Base-by-base conservation (phyloP, 2,329 filamentous ascomycete genomes). In the Clarireedia paspali region DNA sequence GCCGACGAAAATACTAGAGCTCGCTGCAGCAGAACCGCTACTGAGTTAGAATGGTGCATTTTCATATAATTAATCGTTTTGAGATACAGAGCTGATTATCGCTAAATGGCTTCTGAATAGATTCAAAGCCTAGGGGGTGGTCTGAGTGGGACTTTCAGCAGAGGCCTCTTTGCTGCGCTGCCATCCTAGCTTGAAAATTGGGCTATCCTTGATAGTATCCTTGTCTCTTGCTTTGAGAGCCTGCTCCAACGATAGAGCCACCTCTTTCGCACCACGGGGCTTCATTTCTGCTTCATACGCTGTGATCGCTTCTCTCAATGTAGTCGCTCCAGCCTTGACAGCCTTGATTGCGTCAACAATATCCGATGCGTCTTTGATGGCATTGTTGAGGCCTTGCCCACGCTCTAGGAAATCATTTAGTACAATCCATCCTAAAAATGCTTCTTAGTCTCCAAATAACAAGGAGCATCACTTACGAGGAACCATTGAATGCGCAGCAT, bases 201-300 rank as follows among this genome's bases (percentile, higher is more conserved):
- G 47, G n/a, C 47, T 49, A 3, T 49, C 47, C 20, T 36, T 49
- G 7, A 49, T n/a, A 9, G 24, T 49, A n/a, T 12, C 20, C 14
- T 15, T 36, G 26, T 49, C 15, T n/a, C 34, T 34, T 15, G 34
- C 47, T 9, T 34, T 38, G 14, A 36, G 26, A 46, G 73, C 74
- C 61, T 77, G 77, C 59, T 70, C 67, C 47, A 72, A 67, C 14
- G 71, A 74, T 12, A 72, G 62, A 17, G 68, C 62, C 49, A 77
- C 75, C 57, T 77, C 76, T 38, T 71, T 70, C 9, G 70, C 70
- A 3, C 70, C 73, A 30, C 75, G 67, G 9, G 69, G 64, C 20
- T 74, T 70, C 68, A 78, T 73, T 63, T 76, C 74, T 1, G 65
- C 63, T 58, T 78, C 74, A 58, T 75, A 78, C 2, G 57, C 62